A percentile compares a stretch with the other conserved stretches of the same genome.
phyloP scores from a whole-genome alignment of 2,329 filamentous ascomycete genomes.

The Aspergillus novofumigatus region DNA sequence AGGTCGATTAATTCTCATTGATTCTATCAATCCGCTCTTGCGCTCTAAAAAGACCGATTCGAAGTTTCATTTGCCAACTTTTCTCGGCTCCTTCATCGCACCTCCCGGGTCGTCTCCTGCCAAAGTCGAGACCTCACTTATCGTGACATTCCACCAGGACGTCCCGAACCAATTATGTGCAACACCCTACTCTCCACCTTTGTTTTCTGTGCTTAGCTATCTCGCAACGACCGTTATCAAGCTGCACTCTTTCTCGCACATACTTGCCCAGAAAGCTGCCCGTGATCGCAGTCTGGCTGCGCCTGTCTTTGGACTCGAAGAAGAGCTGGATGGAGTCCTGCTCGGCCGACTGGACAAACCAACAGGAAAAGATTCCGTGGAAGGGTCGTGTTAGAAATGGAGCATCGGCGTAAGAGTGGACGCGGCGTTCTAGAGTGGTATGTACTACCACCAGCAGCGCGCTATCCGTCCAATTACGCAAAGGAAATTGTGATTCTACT shows the following conservation, averaged over 20 bases:
- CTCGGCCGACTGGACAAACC: conserved; percentile 54
- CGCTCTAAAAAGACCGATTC: conserved; percentile 37
- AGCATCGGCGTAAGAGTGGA: conserved; percentile 79
- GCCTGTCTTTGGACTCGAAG: conserved; percentile 73
- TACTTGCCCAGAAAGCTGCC: conserved; percentile 70
- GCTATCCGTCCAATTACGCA: conserved; percentile 43
- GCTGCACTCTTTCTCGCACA: conserved; percentile 68
- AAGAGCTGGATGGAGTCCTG: conserved; percentile 73
- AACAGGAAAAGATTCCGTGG: conserved; percentile 37
- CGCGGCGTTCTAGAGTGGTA: conserved; percentile 69
- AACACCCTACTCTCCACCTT: conserved; percentile 54
- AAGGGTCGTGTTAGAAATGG: conserved; percentile 75
- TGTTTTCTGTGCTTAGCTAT: conserved; percentile 70
- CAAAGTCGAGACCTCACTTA: conserved; percentile 57
- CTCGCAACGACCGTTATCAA: conserved; percentile 84
- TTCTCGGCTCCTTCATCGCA: conserved; percentile 65
- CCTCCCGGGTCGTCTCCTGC: conserved; percentile 40
- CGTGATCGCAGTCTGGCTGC: conserved; percentile 68
- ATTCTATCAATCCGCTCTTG: conserved; percentile 68
- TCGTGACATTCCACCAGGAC: conserved; percentile 80
- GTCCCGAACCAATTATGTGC: conserved; percentile 53
- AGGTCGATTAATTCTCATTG: conserved; percentile 75
- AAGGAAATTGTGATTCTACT: conserved; percentile 59
- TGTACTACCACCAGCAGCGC: conserved; percentile 49
- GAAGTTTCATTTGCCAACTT: conserved; percentile 58